These are phyloP conservation scores for Umbilicus rupestris DNA, from an alignment of 164 flowering plant species.

Conservation along the genomic window DNA sequence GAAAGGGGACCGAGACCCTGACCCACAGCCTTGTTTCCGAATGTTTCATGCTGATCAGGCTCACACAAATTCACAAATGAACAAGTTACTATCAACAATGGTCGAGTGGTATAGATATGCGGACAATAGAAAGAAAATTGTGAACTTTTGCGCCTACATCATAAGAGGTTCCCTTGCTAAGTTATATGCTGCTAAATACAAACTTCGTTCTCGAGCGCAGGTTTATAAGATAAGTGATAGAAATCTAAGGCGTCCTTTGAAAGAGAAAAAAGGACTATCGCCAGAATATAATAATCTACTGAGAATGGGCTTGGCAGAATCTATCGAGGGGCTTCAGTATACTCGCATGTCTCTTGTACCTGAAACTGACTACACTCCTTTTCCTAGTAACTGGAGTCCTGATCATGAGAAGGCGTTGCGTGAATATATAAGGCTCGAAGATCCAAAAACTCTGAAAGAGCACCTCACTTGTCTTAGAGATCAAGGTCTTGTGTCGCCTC, in stretches of 20 bases:
- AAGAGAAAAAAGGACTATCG: constrained; percentile 85
- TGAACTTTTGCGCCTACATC: constrained; percentile 62
- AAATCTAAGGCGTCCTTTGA: constrained; percentile 79
- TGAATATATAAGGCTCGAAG: constrained; percentile 68
- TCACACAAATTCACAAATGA: constrained; percentile 87
- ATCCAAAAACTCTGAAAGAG: constrained; percentile 62
- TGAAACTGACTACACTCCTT: constrained; percentile 80
- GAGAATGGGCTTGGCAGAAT: constrained; percentile 89
- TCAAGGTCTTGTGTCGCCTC: constrained; percentile 74
- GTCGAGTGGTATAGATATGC: constrained; percentile 93
- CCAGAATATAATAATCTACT: constrained; percentile 86
- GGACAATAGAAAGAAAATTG: constrained; percentile 84
- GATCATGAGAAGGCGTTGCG: constrained; percentile 79
- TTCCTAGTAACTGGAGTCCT: constrained; percentile 78
- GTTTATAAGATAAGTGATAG: constrained; percentile 48
- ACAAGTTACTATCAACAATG: constrained; percentile 75
- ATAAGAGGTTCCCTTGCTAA: constrained; percentile 93
- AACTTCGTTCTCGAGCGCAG: constrained; percentile 90
- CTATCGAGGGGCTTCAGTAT: constrained; percentile 79
- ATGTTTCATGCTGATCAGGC: constrained; percentile 66
- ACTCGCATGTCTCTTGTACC: constrained; percentile 92
- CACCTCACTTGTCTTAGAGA: constrained; percentile 43
- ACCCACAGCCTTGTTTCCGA: constrained; percentile 86
- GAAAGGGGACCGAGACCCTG: constrained; percentile 89
- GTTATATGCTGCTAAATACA: constrained; percentile 97